Evolutionary conservation across 169 alveolate species (phyloP), one percentile per base, ranked within the genome.

Genomic region (Besnoitia besnoiti): DNA sequence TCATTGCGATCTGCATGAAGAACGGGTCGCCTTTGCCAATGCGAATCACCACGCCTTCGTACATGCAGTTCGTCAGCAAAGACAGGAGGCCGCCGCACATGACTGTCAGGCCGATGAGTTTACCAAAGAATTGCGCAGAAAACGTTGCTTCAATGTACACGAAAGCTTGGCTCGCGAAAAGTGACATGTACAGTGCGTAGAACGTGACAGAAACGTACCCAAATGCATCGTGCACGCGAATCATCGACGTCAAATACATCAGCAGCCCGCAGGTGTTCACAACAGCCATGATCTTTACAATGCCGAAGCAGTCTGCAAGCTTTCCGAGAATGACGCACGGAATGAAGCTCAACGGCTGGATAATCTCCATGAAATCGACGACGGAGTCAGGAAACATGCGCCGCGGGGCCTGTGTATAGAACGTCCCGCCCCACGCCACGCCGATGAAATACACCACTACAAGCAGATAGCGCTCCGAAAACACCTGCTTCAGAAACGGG

Each of bases 21-120:
- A 8, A 16, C 8, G 80, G 80, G 80, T 67, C 80, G 24, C 80
- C 80, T n/a, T 67, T 67, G 7, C 42, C 42, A 16, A 30, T n/a
- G 44, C 42, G 42, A 33, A 67, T 35, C 14, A 67, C 80, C 0
- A 67, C 80, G 80, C 12, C 24, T 35, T 67, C 80, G 44, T 67
- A 95, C 46, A 95, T 75, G 0, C 90, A 89, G 40, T 62, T 92
- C 75, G 95, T 94, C 8, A 95, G 33, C 16, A 93, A 77, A 30
- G 96, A 94, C 55, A 92, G 80, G 27, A 92, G 59, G 42, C 96
- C 96, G 24, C 96, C 96, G 75, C 89, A 84, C 49, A 94, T 51
- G 55, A 92, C 90, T 7, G 95, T 93, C 51, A 94, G 73, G 30
- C 96, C 96, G 14, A 95, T 77, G 12, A 95, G 73, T 39, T 94